Percentiles rank a stretch among this genome's conserved stretches.
Evolutionary conservation across 208 protist species (phyloP).

Genomic region (Phytomonas sp.): DNA sequence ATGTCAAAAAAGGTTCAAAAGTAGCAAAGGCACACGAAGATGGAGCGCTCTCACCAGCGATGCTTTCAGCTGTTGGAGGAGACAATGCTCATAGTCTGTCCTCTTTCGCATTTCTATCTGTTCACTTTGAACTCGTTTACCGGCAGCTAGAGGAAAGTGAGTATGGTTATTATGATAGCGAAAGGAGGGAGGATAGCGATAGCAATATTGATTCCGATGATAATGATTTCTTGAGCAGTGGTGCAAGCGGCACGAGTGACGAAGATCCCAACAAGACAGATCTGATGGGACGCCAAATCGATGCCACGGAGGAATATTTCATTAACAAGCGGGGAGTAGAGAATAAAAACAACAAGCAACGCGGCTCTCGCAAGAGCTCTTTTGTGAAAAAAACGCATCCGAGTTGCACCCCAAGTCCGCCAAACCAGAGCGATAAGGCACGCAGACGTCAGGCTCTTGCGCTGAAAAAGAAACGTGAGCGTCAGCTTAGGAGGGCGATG

Average conservation of each 20-base stretch:
- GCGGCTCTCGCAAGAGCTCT: neutral
- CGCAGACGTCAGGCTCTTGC: constrained; percentile 27
- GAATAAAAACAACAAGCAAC: neutral
- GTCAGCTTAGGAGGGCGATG: constrained; percentile 3
- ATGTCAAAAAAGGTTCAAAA: constrained; percentile 2
- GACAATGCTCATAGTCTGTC: neutral
- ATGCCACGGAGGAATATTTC: neutral
- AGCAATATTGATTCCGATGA: neutral
- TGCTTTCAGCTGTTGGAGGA: neutral
- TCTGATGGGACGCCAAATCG: neutral
- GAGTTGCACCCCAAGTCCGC: neutral
- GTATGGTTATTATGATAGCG: neutral
- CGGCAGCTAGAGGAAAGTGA: neutral
- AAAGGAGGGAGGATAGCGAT: neutral
- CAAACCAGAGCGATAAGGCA: neutral
- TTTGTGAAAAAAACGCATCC: neutral
- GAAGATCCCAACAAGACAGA: neutral
- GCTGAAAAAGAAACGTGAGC: constrained; percentile 5
- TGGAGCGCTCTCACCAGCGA: neutral
- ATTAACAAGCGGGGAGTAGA: neutral
- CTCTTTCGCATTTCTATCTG: neutral
- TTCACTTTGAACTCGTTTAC: constrained; percentile 1
- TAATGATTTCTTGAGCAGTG: neutral
- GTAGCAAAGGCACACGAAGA: neutral
- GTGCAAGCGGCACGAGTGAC: neutral